Conservation (phyloP, 345 rosid genomes). For the Psidium guajava region DNA sequence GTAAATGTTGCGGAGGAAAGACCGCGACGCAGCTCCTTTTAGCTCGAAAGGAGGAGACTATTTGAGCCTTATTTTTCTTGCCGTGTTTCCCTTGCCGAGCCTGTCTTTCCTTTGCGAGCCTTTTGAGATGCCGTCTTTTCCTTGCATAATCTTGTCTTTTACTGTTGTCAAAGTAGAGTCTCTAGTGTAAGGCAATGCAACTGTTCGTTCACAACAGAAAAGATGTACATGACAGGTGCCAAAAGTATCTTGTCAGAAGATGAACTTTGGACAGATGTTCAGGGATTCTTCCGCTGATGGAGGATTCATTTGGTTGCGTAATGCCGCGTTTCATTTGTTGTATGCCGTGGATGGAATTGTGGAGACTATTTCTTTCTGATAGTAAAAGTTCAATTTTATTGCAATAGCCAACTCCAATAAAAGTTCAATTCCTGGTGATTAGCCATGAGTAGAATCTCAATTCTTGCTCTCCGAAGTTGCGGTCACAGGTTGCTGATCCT, state of each 20-base stretch:
- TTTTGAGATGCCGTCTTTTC: background rate
- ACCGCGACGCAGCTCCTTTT: constrained; percentile 45
- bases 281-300: background rate
- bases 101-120: background rate
- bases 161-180: background rate
- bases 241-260: background rate
- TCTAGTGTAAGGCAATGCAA: background rate
- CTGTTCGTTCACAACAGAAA: background rate
- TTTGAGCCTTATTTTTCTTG: background rate
- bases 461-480: background rate
- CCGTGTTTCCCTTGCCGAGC: background rate
- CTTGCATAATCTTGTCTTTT: background rate
- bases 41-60: constrained; percentile 3
- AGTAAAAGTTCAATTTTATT: background rate
- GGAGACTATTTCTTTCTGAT: background rate
- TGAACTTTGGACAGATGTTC: background rate
- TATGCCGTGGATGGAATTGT: background rate
- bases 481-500: background rate
- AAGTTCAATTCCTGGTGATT: background rate
- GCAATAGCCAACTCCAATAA: background rate
- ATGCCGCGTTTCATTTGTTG: background rate
- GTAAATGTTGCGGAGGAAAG: constrained; percentile 33
- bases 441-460: background rate
- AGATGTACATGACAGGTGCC: background rate
- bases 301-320: background rate